A percentile compares a stretch with the other conserved stretches of the same genome.
These are phyloP conservation scores for Lactarius psammicola DNA, from an alignment of 768 basidiomycete species.

Conservation along the genomic window DNA sequence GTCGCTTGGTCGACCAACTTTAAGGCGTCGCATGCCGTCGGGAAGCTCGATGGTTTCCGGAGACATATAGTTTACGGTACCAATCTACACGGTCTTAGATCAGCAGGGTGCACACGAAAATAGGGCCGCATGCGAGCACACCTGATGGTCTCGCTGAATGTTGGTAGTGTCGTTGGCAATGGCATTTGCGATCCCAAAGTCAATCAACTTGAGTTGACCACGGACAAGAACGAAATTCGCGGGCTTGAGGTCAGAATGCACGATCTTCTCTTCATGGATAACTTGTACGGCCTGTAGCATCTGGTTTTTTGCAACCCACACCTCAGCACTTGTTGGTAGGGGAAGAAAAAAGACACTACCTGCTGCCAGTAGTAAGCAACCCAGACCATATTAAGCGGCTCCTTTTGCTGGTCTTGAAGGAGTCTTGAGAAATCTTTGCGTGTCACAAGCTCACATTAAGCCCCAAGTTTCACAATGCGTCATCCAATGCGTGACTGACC, in stretches of 20 bases:
- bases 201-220: slow-evolving; percentile 94
- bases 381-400: slow-evolving; percentile 89
- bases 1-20: slow-evolving; percentile 93
- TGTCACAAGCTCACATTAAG: slow-evolving; percentile 10
- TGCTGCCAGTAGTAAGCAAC: slow-evolving; percentile 97
- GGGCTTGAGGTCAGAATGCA: slow-evolving; percentile 97
- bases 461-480: not conserved
- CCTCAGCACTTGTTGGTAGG: not conserved
- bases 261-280: slow-evolving; percentile 97
- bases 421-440: slow-evolving; percentile 71
- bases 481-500: slow-evolving; percentile 32
- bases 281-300: slow-evolving; percentile 99
- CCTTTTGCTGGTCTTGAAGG: slow-evolving; percentile 78
- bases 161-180: slow-evolving; percentile 99
- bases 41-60: slow-evolving; percentile 93
- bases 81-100: slow-evolving; percentile 55
- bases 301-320: slow-evolving; percentile 43
- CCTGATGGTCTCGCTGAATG: slow-evolving; percentile 95
- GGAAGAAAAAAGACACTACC: slow-evolving; percentile 44
- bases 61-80: slow-evolving; percentile 98
- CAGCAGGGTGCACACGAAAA: not conserved
- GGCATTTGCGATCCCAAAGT: slow-evolving; percentile 99
- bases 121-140: slow-evolving; percentile 34
- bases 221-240: slow-evolving; percentile 97
- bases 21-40: slow-evolving; percentile 83